Conservation (phyloP, 352 stramenopile genomes). For the Phytophthora aleatoria region DNA sequence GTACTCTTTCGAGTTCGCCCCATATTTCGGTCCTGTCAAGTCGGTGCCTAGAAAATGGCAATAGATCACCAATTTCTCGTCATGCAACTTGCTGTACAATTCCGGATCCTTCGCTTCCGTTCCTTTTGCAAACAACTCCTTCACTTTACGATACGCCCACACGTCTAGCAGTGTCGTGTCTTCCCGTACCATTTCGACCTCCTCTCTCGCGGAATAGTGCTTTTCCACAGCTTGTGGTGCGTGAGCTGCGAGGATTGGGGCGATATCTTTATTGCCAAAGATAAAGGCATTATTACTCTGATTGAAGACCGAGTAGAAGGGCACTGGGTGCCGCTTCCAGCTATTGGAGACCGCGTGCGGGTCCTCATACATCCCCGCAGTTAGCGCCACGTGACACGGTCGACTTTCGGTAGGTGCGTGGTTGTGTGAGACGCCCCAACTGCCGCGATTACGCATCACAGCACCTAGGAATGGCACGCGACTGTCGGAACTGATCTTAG, state of each 20-base stretch:
- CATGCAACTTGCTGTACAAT: constrained; percentile 51
- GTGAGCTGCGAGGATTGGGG: constrained; percentile 77
- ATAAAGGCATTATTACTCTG: constrained; percentile 73
- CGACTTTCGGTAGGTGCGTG: constrained; percentile 83
- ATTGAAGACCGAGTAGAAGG: constrained; percentile 89
- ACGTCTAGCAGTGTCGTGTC: constrained; percentile 75
- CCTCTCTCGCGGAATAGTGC: constrained; percentile 70
- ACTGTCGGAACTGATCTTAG: constrained; percentile 6
- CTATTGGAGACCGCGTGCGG: constrained; percentile 79
- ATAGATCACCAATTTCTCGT: constrained; percentile 73
- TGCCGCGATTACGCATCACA: constrained; percentile 64
- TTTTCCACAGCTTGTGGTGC: constrained; percentile 62
- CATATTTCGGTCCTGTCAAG: constrained; percentile 78
- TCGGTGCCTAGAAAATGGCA: constrained; percentile 85
- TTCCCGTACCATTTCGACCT: constrained; percentile 71
- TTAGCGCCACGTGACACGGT: constrained; percentile 81
- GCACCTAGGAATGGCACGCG: constrained; percentile 71
- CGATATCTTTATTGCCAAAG: constrained; percentile 82
- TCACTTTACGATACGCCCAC: constrained; percentile 68
- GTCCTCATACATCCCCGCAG: constrained; percentile 88
- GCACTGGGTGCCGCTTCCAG: constrained; percentile 83
- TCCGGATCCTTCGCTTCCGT: constrained; percentile 23
- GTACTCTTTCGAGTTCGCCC: constrained; percentile 71
- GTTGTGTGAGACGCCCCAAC: constrained; percentile 86
- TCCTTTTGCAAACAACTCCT: constrained; percentile 49